phyloP scores from a whole-genome alignment of 2,329 filamentous ascomycete genomes.

The Penicillium sp. region DNA sequence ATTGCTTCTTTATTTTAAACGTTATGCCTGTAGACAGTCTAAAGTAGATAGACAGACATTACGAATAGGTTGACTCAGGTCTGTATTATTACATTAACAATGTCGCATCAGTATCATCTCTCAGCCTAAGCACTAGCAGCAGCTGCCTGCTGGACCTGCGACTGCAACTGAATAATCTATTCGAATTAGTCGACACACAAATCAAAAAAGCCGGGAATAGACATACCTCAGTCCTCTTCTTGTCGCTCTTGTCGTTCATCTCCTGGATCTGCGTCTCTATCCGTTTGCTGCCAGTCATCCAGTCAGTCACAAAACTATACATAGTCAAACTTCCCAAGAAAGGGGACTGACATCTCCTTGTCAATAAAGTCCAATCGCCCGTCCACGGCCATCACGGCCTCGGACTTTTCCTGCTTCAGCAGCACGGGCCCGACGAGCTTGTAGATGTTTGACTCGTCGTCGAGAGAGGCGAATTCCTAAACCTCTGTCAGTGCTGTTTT shows the following conservation, averaged over 20 bases:
- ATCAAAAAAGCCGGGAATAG: background rate
- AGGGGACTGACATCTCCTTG: conserved; percentile 70
- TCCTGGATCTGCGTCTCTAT: conserved; percentile 64
- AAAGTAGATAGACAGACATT: too few relatives aligned
- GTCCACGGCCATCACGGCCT: conserved; percentile 87
- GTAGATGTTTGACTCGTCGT: conserved; percentile 85
- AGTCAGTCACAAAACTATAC: background rate
- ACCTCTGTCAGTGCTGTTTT: background rate
- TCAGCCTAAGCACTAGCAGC: conserved; percentile 28
- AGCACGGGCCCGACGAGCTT: conserved; percentile 91
- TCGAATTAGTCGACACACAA: background rate
- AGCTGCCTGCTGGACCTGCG: conserved; percentile 29
- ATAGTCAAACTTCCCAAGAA: background rate
- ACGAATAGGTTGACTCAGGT: too few relatives aligned
- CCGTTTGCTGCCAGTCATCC: conserved; percentile 63
- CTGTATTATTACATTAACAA: background rate
- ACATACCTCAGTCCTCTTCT: conserved; percentile 61
- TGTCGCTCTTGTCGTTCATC: conserved; percentile 61
- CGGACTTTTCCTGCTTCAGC: conserved; percentile 87
- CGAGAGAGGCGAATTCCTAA: conserved; percentile 76
- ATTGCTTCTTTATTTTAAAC: too few relatives aligned
- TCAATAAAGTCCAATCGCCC: conserved; percentile 87
- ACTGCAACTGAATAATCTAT: conserved; percentile 15
- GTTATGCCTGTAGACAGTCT: too few relatives aligned
- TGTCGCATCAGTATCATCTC: background rate